These are phyloP conservation scores for Astragalus glycyphyllos DNA, from an alignment of 306 rosid species.

Conservation along the genomic window DNA sequence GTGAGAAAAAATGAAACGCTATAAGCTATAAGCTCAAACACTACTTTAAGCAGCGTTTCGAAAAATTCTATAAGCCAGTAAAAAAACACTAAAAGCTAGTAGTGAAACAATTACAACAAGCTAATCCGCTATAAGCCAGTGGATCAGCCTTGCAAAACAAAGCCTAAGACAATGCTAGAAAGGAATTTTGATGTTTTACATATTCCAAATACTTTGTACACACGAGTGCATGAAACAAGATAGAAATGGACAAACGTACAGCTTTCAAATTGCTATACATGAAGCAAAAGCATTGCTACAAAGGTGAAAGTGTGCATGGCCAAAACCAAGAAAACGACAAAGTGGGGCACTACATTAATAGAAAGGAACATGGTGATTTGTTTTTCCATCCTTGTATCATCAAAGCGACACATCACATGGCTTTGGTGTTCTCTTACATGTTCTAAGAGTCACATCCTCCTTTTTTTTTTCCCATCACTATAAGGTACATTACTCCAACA, in stretches of 20 bases:
- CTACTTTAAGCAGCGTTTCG: no score
- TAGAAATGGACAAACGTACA: conserved; percentile 45
- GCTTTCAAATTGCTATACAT: conserved; percentile 38
- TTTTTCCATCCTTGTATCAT: conserved; percentile 48
- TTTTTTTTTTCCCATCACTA: conserved; percentile 25
- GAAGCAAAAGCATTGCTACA: conserved; percentile 24
- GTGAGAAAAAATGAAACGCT: no score
- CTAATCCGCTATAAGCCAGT: no score
- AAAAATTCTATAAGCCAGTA: no score
- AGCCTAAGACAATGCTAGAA: background rate
- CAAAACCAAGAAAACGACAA: conserved; percentile 36
- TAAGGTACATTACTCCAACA: conserved; percentile 33
- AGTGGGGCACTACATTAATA: conserved; percentile 42
- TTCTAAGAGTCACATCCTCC: conserved; percentile 48
- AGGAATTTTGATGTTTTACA: background rate
- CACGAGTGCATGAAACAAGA: conserved; percentile 30
- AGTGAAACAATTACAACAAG: no score
- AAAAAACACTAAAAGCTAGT: no score
- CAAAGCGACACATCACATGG: conserved; percentile 51
- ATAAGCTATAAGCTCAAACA: no score
- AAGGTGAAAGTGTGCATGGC: conserved; percentile 40
- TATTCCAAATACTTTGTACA: conserved; percentile 35
- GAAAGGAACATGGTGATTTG: conserved; percentile 38
- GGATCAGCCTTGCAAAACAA: no score
- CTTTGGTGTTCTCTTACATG: conserved; percentile 48